These are phyloP conservation scores for Astrothelium macrocarpum DNA, from an alignment of 495 filamentous ascomycete genomes.

Conservation along the genomic window DNA sequence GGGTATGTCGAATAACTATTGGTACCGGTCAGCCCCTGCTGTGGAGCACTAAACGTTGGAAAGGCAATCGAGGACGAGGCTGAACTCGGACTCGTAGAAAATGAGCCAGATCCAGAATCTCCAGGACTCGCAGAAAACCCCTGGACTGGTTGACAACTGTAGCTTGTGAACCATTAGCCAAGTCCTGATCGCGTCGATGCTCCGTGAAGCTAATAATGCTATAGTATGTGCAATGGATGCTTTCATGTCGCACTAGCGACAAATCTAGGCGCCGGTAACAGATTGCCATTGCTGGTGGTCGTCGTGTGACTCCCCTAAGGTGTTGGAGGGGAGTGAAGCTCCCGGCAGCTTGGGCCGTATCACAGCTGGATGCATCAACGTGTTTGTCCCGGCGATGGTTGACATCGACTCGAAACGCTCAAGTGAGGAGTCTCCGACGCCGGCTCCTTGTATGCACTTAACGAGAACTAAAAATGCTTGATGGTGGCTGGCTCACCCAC, in stretches of 20 bases:
- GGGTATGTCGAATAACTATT: constrained; percentile 24
- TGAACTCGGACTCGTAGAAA: constrained; percentile 32
- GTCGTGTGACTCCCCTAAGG: background rate
- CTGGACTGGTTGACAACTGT: constrained; percentile 26
- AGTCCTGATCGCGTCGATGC: constrained; percentile 6
- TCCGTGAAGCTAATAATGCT: constrained; percentile 12
- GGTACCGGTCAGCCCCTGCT: constrained; percentile 13
- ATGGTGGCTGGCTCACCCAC: background rate
- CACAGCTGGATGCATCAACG: background rate
- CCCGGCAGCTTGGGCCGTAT: background rate
- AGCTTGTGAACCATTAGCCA: constrained; percentile 19
- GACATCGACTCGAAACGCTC: constrained; percentile 1
- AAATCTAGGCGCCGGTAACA: background rate
- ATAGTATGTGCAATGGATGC: constrained; percentile 24
- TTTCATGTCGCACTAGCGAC: constrained; percentile 4
- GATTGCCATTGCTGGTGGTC: constrained; percentile 2
- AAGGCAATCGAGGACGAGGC: constrained; percentile 28
- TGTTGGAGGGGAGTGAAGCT: constrained; percentile 1
- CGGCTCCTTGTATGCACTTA: background rate
- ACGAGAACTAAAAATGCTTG: background rate
- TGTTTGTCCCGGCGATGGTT: constrained; percentile 5
- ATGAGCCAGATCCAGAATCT: constrained; percentile 28
- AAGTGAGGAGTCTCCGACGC: background rate
- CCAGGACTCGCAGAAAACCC: constrained; percentile 20
- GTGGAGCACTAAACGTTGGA: constrained; percentile 17